Percentiles rank a stretch among this genome's conserved stretches.
Evolutionary conservation across 768 basidiomycete genomes (phyloP).

Genomic region (Sutorius australiensis): DNA sequence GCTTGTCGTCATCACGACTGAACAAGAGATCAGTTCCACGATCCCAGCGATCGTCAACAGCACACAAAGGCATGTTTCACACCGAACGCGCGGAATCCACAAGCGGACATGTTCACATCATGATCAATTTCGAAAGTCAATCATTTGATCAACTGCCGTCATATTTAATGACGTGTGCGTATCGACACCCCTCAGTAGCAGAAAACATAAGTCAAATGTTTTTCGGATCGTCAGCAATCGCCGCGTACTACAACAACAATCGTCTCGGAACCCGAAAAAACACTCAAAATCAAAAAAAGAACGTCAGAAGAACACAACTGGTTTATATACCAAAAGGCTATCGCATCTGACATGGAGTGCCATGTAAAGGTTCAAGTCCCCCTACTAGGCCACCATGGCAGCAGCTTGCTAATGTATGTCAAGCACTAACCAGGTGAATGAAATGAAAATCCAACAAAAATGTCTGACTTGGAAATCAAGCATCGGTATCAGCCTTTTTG

Average conservation of each 20-base stretch:
- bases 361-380: neutral
- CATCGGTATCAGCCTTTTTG: constrained; percentile 20
- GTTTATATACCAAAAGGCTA: constrained; percentile 5
- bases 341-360: neutral
- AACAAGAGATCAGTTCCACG: too few relatives aligned
- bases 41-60: too few relatives aligned
- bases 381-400: constrained; percentile 1
- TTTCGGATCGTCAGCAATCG: constrained; percentile 17
- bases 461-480: constrained; percentile 14
- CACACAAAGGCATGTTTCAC: neutral
- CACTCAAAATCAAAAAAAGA: constrained; percentile 3
- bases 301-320: neutral
- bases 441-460: constrained; percentile 9
- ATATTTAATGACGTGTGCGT: too few relatives aligned
- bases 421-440: constrained; percentile 6
- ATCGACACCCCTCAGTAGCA: neutral
- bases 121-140: neutral
- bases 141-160: neutral
- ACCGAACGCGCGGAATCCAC: neutral
- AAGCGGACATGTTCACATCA: neutral
- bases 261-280: constrained; percentile 15
- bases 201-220: neutral
- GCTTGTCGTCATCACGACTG: too few relatives aligned
- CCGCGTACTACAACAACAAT: constrained; percentile 16
- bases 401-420: constrained; percentile 14